phyloP scores from a whole-genome alignment of 331 rosid genomes.

The Pyrus hybrid region DNA sequence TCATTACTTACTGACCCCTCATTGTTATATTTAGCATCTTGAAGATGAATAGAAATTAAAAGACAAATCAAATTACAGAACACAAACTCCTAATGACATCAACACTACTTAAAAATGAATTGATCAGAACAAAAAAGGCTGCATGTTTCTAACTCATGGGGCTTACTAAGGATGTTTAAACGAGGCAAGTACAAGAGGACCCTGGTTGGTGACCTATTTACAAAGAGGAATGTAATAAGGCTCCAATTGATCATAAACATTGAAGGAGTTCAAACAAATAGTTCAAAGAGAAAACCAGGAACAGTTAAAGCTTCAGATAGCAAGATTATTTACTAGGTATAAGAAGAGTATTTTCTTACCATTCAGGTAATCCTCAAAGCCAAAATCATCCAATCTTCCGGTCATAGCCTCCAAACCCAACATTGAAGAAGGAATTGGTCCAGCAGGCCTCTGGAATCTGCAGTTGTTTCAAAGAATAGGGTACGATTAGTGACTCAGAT shows the following conservation, averaged over 20 bases:
- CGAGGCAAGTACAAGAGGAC: neutral
- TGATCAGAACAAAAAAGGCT: neutral
- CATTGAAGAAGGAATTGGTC: constrained; percentile 77
- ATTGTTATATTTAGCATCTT: neutral
- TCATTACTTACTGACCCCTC: neutral
- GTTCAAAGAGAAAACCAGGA: neutral
- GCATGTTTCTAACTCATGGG: neutral
- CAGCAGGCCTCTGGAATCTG: constrained; percentile 85
- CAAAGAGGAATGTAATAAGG: neutral
- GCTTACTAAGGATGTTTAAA: neutral
- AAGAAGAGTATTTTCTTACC: constrained; percentile 31
- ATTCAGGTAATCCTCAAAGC: constrained; percentile 72
- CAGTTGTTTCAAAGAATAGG: constrained; percentile 1
- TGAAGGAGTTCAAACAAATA: neutral
- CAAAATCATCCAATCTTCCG: constrained; percentile 61
- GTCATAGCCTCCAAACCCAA: constrained; percentile 73
- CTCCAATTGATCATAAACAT: neutral
- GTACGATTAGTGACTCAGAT: neutral
- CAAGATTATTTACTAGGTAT: neutral
- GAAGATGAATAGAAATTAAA: neutral
- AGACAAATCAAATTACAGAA: neutral
- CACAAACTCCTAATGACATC: neutral
- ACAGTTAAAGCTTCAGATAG: neutral
- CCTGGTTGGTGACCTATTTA: neutral
- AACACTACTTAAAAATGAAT: too few species aligned